Conservation (phyloP, 192 early-diverging fungal genomes). For the Podila minutissima region DNA sequence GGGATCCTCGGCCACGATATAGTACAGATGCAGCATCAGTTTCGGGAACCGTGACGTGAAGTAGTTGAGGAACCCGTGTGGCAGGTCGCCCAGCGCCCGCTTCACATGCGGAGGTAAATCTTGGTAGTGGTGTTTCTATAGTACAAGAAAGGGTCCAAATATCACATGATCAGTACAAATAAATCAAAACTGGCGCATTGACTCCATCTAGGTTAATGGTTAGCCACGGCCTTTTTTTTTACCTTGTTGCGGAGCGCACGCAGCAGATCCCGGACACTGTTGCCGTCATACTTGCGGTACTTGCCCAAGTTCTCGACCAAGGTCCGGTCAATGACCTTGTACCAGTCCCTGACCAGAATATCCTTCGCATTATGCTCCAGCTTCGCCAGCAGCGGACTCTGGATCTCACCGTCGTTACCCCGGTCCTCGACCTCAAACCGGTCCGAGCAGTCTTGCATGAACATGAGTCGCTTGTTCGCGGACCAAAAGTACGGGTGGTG, state of each 20-base stretch:
- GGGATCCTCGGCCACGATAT: slow-evolving; percentile 78
- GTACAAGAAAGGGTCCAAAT: neutral
- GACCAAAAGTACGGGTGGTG: slow-evolving; percentile 98
- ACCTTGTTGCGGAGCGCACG: slow-evolving; percentile 95
- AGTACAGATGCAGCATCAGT: slow-evolving; percentile 89
- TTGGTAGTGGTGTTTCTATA: slow-evolving; percentile 96
- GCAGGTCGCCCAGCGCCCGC: slow-evolving; percentile 81
- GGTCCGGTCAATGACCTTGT: slow-evolving; percentile 72
- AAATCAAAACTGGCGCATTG: neutral
- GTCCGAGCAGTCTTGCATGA: slow-evolving; percentile 96
- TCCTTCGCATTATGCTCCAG: slow-evolving; percentile 70
- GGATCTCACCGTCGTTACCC: slow-evolving; percentile 55
- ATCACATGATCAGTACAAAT: neutral
- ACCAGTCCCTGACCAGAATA: slow-evolving; percentile 83
- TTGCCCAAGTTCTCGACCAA: slow-evolving; percentile 87
- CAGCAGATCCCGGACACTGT: slow-evolving; percentile 85
- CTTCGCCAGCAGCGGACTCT: slow-evolving; percentile 67
- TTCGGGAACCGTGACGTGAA: slow-evolving; percentile 92
- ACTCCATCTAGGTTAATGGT: neutral
- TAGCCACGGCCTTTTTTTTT: slow-evolving; percentile 12
- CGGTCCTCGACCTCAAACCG: slow-evolving; percentile 90
- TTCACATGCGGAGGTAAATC: slow-evolving; percentile 85
- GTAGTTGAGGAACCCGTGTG: slow-evolving; percentile 88
- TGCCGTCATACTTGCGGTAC: slow-evolving; percentile 93
- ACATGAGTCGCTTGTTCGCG: slow-evolving; percentile 81